These are phyloP conservation scores for Russula sp. DNA, from an alignment of 768 basidiomycete genomes.

Conservation along the genomic window DNA sequence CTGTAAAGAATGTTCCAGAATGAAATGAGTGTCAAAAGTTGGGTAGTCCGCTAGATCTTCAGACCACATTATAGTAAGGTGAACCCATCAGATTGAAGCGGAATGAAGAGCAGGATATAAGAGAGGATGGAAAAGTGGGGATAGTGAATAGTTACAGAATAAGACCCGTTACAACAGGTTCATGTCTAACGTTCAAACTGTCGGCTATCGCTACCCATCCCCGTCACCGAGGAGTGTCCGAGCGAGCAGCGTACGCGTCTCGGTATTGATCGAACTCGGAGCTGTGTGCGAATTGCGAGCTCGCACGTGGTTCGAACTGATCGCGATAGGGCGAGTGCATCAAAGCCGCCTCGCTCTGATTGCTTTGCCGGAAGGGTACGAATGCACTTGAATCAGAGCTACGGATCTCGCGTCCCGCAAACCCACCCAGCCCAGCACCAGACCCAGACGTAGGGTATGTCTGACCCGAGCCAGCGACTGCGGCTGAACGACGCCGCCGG, in stretches of 20 bases:
- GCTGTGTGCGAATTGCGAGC: conserved; percentile 32
- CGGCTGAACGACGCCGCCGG: conserved; percentile 49
- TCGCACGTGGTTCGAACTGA: conserved; percentile 30
- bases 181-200: conserved; percentile 12
- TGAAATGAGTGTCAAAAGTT: neutral
- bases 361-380: conserved; percentile 65
- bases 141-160: conserved; percentile 4
- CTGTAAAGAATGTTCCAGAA: conserved; percentile 17
- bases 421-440: conserved; percentile 33
- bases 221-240: conserved; percentile 31
- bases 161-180: conserved; percentile 2
- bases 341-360: conserved; percentile 46
- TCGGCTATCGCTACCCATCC: conserved; percentile 4
- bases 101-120: conserved; percentile 3
- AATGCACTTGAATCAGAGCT: conserved; percentile 68
- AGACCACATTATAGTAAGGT: conserved; percentile 6
- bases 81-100: neutral
- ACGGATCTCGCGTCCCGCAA: conserved; percentile 39
- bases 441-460: conserved; percentile 45
- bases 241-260: conserved; percentile 32
- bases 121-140: neutral
- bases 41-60: conserved; percentile 10
- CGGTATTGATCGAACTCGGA: conserved; percentile 42
- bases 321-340: conserved; percentile 42
- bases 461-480: conserved; percentile 30